Conservation (phyloP, 441 rosid species). For the Erysimum cheiri region DNA sequence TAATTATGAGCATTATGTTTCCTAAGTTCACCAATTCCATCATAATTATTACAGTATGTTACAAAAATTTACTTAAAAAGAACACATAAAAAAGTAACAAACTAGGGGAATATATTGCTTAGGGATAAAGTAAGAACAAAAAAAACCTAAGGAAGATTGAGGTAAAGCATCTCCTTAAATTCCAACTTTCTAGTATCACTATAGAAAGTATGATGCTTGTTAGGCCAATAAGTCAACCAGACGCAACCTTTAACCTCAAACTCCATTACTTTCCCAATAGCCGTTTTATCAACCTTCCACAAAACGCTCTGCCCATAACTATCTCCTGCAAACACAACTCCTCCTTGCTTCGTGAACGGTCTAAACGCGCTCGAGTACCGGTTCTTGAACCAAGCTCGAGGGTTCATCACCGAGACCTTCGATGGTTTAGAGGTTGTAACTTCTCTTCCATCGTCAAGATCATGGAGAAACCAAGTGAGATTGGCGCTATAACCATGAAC, state of each 20-base stretch:
- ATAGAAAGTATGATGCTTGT: constrained; percentile 69
- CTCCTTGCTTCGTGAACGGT: constrained; percentile 83
- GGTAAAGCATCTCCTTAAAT: constrained; percentile 66
- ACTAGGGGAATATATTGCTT: not conserved
- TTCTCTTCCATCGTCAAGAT: constrained; percentile 74
- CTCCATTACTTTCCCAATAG: constrained; percentile 68
- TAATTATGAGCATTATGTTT: not conserved
- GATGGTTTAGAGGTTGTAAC: constrained; percentile 83
- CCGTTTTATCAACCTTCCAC: constrained; percentile 75
- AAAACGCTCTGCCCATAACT: constrained; percentile 73
- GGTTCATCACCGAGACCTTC: constrained; percentile 60
- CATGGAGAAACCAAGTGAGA: constrained; percentile 88
- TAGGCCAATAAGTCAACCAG: constrained; percentile 95
- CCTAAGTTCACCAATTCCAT: not conserved
- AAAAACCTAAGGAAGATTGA: constrained; percentile 52
- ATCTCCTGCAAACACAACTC: constrained; percentile 82
- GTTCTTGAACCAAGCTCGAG: constrained; percentile 82
- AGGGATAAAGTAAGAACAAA: not conserved
- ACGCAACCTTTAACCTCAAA: constrained; percentile 87
- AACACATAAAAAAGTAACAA: not conserved
- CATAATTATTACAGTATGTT: not conserved
- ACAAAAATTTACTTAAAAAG: not conserved
- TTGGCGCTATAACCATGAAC: constrained; percentile 65
- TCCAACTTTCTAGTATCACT: constrained; percentile 79
- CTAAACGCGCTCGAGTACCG: constrained; percentile 68